Evolutionary conservation across 1,139 yeast species (phyloP).

Genomic region (Geotrichum carabidarum): DNA sequence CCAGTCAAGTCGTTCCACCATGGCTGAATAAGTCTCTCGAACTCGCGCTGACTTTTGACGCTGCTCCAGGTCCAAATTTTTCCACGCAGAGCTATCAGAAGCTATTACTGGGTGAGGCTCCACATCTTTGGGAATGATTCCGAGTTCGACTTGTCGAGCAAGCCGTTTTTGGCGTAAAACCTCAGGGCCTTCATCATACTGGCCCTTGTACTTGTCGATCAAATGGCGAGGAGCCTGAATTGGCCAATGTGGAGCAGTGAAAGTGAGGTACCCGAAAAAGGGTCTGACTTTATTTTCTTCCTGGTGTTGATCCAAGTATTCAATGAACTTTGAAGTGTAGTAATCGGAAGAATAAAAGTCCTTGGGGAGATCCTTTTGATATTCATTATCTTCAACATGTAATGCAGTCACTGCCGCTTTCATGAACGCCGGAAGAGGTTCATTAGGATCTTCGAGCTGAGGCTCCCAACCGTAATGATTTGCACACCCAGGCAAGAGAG

Average conservation of each 20-base stretch:
- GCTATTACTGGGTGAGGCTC: conserved; percentile 47
- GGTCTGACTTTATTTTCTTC: conserved; percentile 33
- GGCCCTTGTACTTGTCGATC: conserved; percentile 47
- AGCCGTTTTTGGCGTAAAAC: conserved; percentile 42
- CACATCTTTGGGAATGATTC: conserved; percentile 44
- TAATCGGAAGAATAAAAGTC: conserved; percentile 46
- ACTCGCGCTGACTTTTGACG: conserved; percentile 40
- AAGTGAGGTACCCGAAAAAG: conserved; percentile 50
- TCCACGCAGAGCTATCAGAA: conserved; percentile 42
- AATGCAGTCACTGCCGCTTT: conserved; percentile 26
- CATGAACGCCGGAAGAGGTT: conserved; percentile 24
- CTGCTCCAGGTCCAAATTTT: conserved; percentile 40
- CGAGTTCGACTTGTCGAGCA: conserved; percentile 41
- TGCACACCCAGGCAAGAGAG: conserved; percentile 55
- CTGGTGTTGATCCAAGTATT: conserved; percentile 32
- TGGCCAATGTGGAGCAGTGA: conserved; percentile 63
- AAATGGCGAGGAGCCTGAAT: conserved; percentile 50
- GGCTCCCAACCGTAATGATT: conserved; percentile 52
- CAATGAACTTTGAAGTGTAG: conserved; percentile 45
- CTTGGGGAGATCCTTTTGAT: conserved; percentile 30
- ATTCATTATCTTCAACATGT: conserved; percentile 40
- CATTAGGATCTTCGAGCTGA: conserved; percentile 31
- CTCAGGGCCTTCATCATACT: conserved; percentile 49
- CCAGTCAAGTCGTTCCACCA: conserved; percentile 52
- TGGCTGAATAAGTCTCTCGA: conserved; percentile 56